phyloP scores from a whole-genome alignment of 768 basidiomycete species.

The Botryobasidium botryosum region DNA sequence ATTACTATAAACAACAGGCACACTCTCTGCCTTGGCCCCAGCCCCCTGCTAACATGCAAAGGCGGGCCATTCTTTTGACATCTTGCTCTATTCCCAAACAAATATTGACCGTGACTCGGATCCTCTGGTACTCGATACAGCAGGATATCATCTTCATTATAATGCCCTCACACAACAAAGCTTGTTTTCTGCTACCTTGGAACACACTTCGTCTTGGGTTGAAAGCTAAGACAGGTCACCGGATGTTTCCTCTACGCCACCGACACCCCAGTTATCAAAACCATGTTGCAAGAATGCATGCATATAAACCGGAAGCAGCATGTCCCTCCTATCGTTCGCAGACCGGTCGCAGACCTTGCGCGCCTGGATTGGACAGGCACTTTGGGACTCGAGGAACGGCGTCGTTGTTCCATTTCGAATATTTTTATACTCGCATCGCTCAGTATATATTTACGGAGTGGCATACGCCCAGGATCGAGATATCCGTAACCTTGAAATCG shows the following conservation, averaged over 20 bases:
- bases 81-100: background rate
- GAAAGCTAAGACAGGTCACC: background rate
- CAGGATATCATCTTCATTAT: background rate
- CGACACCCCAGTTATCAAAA: no score
- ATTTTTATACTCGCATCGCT: background rate
- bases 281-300: no score
- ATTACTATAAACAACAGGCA: background rate
- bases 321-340: constrained; percentile 3
- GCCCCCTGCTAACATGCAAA: background rate
- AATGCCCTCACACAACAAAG: no score
- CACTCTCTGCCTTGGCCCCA: background rate
- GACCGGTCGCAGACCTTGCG: constrained; percentile 25
- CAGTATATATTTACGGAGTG: constrained; percentile 35
- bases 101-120: background rate
- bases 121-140: background rate
- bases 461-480: constrained; percentile 48
- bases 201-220: background rate
- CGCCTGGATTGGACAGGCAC: constrained; percentile 46
- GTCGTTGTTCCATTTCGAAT: constrained; percentile 26
- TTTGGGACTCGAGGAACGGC: constrained; percentile 39
- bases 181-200: background rate
- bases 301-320: no score
- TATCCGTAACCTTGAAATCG: constrained; percentile 69
- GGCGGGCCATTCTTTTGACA: background rate
- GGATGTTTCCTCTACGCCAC: no score